Evolutionary conservation across 2,329 filamentous ascomycete species (phyloP).

Genomic region (Fusarium pininemorale): DNA sequence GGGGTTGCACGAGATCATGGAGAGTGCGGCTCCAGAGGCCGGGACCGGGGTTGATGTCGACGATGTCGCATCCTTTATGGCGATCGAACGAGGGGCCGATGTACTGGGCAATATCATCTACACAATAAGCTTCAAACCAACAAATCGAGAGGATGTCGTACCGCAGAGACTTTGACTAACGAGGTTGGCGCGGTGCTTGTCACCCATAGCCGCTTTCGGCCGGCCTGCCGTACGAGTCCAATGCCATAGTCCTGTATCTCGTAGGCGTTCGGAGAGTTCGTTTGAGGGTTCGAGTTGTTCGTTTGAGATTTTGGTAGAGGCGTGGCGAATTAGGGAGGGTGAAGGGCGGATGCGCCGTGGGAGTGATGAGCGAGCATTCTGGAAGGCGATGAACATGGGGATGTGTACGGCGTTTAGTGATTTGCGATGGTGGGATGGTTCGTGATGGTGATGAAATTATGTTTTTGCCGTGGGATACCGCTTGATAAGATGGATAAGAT

Average conservation of each 20-base stretch:
- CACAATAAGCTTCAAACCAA: background rate
- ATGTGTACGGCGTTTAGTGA: too few relatives aligned
- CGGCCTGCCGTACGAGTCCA: background rate
- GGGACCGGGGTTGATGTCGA: conserved; percentile 85
- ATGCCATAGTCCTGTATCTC: conserved; percentile 42
- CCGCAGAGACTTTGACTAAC: conserved; percentile 61
- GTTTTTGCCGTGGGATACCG: conserved; percentile 35
- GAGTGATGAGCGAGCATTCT: conserved; percentile 24
- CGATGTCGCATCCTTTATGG: conserved; percentile 81
- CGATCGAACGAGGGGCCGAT: conserved; percentile 74
- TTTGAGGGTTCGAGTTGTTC: conserved; percentile 11
- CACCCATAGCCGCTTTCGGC: conserved; percentile 28
- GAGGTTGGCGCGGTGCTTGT: conserved; percentile 60
- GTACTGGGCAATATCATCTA: conserved; percentile 76
- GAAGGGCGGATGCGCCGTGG: conserved; percentile 2
- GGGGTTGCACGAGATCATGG: conserved; percentile 77
- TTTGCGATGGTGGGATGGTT: background rate
- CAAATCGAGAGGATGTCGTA: conserved; percentile 25
- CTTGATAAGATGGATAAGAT: conserved; percentile 32
- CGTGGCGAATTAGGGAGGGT: background rate
- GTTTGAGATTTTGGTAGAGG: background rate
- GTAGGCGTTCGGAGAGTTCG: conserved; percentile 36
- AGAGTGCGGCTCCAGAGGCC: conserved; percentile 83
- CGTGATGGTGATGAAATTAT: conserved; percentile 24
- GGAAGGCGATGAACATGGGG: conserved; percentile 32